A percentile compares a stretch with the other conserved stretches of the same genome.
These are phyloP conservation scores for Sphaerulina vaccinii DNA, from an alignment of 2,329 filamentous ascomycete genomes.

Conservation along the genomic window DNA sequence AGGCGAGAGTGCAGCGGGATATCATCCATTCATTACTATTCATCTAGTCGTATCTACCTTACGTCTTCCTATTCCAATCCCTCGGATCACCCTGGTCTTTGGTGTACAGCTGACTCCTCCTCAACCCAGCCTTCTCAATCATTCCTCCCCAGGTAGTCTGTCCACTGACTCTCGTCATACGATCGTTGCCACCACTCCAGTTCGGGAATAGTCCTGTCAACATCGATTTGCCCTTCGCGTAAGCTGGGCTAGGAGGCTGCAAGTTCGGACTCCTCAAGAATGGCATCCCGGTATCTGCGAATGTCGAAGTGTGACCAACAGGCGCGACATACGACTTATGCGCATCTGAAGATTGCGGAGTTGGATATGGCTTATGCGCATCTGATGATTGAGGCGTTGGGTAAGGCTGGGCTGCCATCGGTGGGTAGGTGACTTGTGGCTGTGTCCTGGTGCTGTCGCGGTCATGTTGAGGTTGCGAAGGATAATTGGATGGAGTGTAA, in stretches of 20 bases:
- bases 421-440: slow-evolving; percentile 12
- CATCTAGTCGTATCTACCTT: too few species aligned
- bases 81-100: slow-evolving; percentile 23
- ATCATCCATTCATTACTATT: too few species aligned
- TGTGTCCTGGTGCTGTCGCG: slow-evolving; percentile 2
- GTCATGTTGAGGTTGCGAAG: neutral
- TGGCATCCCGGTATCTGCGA: slow-evolving; percentile 6
- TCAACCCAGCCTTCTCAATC: slow-evolving; percentile 45
- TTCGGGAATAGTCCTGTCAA: slow-evolving; percentile 16
- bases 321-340: slow-evolving; percentile 5
- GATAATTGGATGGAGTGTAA: slow-evolving; percentile 25
- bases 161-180: slow-evolving; percentile 21
- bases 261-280: slow-evolving; percentile 3
- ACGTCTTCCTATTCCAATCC: slow-evolving; percentile 21
- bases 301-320: slow-evolving; percentile 4
- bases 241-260: slow-evolving; percentile 9
- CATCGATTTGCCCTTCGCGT: slow-evolving; percentile 3
- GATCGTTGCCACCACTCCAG: slow-evolving; percentile 13
- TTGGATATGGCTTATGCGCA: slow-evolving; percentile 6
- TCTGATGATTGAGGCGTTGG: slow-evolving; percentile 5
- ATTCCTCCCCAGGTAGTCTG: slow-evolving; percentile 42
- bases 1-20: too few species aligned
- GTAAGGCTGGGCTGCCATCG: slow-evolving; percentile 4
- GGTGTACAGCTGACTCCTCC: slow-evolving; percentile 27
- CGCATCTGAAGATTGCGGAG: neutral